Evolutionary conservation across 805 yeast genomes (phyloP), one percentile per base, ranked within the genome.

Genomic region (Wilhelminamyces savonicus): DNA sequence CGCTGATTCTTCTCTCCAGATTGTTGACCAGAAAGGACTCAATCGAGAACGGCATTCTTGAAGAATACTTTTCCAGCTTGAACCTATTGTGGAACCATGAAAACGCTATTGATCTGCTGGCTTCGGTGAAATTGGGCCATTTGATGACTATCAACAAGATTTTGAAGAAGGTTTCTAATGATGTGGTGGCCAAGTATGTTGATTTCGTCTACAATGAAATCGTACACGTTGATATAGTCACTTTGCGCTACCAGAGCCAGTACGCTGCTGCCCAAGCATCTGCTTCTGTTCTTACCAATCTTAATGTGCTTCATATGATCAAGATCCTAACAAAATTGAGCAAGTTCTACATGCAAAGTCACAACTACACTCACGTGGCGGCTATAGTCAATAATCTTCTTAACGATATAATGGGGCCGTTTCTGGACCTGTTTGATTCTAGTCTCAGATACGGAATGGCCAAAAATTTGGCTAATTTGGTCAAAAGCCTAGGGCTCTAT

Each of bases 371-470:
- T 3, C 28, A 34, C 0, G 62, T 76, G 4, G 80, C 77, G 23
- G 58, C 50, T 4, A 66, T 78, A 3, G 44, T 83, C 2, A 63
- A 68, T 21, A 60, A 66, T 45, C 56, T 77, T 24, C 38, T 78
- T 4, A 40, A 52, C 3, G 56, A 64, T 23, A 52, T 62, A 4
- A 40, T 59, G 43, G 35, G 39, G 9, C 24, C 36, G 7, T 32
- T 40, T 24, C 39, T 76, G 32, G 54, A 67, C 26, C 55, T 51
- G 2, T 41, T 60, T 21, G 82, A 74, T 30, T 73, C 82, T 0
- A 55, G 60, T 2, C 68, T 80, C 3, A 56, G 96, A 30, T 78
- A 78, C 38, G 59, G 75, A 1, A 59, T 79, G 20, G 82, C 95
- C 1, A 82, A 80, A 47, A 75, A 78, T 15, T 50, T 82, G 16